Base-by-base conservation (phyloP, 129 eudicot species). In the Artemisia tridentata region DNA sequence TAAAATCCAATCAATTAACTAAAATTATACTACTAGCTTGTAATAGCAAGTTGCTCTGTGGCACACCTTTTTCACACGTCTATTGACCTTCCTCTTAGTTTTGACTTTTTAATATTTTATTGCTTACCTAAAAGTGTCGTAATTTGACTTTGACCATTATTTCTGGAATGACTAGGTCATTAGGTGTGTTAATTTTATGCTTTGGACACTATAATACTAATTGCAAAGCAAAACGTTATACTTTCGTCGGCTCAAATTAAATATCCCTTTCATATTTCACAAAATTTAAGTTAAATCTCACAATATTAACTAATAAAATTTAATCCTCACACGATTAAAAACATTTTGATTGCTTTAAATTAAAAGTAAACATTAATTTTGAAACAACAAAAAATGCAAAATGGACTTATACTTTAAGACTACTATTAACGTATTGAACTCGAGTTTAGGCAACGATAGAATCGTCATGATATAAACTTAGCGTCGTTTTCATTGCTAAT, bases 1-100 rank as follows among this genome's bases (percentile, higher is more conserved):
- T 11, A 13, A 61, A 29, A 61, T 13, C n/a, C 17, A 64, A 18
- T n/a, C 1, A 34, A 38, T 9, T 10, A 10, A 2, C 23, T 1
- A 1, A 12, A 11, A 2, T 2, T 17, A 10, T 1, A 11, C 51
- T 17, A 65, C 55, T n/a, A n/a, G n/a, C n/a, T 46, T 65, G 46
- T 16, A 13, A 17, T 11, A 5, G 8, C 5, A 46, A 11, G 5
- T n/a, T 19, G 50, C 41, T 56, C 59, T 14, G 43, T n/a, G 38
- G 63, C 62, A n/a, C 71, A 43, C 38, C 20, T 6, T 23, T 48
- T 48, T 14, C 58, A 67, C 59, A 47, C 59, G 57, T 49, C 20
- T 46, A 48, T 67, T 49, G 72, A 67, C 58, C 45, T 48, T 18
- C 71, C 43, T 66, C 34, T 67, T 20, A 48, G 13, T 23, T 66